Evolutionary conservation across 768 basidiomycete genomes (phyloP).

Genomic region (Chiua virens): DNA sequence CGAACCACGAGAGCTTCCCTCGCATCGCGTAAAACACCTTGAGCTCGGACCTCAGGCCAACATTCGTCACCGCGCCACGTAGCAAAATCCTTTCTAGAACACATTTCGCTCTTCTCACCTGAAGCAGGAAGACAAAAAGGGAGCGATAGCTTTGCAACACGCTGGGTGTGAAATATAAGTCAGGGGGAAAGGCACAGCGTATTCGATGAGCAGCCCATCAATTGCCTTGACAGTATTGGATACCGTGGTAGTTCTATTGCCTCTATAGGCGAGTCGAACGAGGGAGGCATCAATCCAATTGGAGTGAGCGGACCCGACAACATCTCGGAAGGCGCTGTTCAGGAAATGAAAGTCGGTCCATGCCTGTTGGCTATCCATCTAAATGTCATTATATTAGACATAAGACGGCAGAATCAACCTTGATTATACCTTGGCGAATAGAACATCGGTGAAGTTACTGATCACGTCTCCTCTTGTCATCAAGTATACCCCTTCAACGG

Average conservation of each 20-base stretch:
- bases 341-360: constrained; percentile 87
- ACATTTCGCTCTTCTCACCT: constrained; percentile 70
- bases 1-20: constrained; percentile 78
- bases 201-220: constrained; percentile 71
- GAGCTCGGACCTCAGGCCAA: constrained; percentile 43
- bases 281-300: constrained; percentile 67
- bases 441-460: constrained; percentile 67
- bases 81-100: constrained; percentile 71
- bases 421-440: constrained; percentile 66
- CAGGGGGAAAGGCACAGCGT: constrained; percentile 77
- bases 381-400: background rate
- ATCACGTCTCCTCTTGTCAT: constrained; percentile 80
- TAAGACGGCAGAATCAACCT: constrained; percentile 1
- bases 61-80: constrained; percentile 43
- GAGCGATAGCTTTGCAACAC: constrained; percentile 59
- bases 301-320: constrained; percentile 50
- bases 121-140: constrained; percentile 70
- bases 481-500: constrained; percentile 69
- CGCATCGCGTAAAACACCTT: constrained; percentile 78
- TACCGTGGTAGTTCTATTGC: constrained; percentile 45
- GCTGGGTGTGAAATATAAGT: constrained; percentile 71
- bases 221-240: constrained; percentile 60
- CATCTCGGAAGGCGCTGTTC: constrained; percentile 73
- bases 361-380: constrained; percentile 74
- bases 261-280: constrained; percentile 69